Conservation (phyloP, 768 basidiomycete genomes). For the Termitomyces sp. region DNA sequence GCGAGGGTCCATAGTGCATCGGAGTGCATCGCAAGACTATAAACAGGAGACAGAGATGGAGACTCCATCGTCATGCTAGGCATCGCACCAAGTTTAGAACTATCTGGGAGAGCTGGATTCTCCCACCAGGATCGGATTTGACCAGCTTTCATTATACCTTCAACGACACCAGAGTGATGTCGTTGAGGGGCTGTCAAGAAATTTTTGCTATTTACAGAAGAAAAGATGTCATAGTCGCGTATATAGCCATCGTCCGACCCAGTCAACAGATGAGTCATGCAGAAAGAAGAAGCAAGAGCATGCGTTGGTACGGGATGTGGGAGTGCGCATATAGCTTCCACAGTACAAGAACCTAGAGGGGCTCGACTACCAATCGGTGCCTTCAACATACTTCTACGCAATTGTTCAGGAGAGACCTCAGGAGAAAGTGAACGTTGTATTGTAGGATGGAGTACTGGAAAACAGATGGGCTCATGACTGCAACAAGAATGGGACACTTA, state of each 20-base stretch:
- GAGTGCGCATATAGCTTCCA: slow-evolving; percentile 89
- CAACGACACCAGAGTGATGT: slow-evolving; percentile 85
- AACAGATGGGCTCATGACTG: neutral
- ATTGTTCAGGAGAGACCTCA: slow-evolving; percentile 28
- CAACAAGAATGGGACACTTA: neutral
- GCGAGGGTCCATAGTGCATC: slow-evolving; percentile 92
- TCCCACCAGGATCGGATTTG: slow-evolving; percentile 91
- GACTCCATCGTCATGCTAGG: slow-evolving; percentile 39
- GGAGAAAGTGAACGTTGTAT: slow-evolving; percentile 40
- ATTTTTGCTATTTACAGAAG: slow-evolving; percentile 81
- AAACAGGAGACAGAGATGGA: slow-evolving; percentile 62
- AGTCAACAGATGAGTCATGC: slow-evolving; percentile 85
- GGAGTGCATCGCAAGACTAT: slow-evolving; percentile 86
- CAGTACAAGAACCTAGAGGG: slow-evolving; percentile 64
- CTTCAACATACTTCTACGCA: slow-evolving; percentile 42
- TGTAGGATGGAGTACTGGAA: slow-evolving; percentile 15
- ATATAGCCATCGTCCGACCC: slow-evolving; percentile 94
- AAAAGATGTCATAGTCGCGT: slow-evolving; percentile 87
- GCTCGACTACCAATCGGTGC: slow-evolving; percentile 24
- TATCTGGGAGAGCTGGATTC: slow-evolving; percentile 44
- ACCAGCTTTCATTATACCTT: slow-evolving; percentile 87
- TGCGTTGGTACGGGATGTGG: slow-evolving; percentile 88
- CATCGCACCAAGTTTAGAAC: slow-evolving; percentile 20
- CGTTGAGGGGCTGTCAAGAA: slow-evolving; percentile 86
- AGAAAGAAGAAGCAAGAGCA: slow-evolving; percentile 78